A percentile compares a stretch with the other conserved stretches of the same genome.
Evolutionary conservation across 2,329 filamentous ascomycete genomes (phyloP).

Genomic region (Aureobasidium sp.): DNA sequence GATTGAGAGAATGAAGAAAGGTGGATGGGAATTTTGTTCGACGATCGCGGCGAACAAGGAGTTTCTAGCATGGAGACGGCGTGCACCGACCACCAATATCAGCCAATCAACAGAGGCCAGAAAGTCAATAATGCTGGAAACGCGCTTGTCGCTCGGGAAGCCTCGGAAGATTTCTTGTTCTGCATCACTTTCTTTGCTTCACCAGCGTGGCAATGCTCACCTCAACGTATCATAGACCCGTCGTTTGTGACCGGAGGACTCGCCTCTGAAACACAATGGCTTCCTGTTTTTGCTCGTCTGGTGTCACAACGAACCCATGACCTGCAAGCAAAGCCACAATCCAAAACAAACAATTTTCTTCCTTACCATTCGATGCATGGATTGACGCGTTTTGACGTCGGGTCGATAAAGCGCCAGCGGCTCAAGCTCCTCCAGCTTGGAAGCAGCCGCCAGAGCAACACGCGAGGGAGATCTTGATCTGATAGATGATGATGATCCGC

Average conservation of each 20-base stretch:
- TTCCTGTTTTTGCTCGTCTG: not conserved
- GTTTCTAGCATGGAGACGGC: not conserved
- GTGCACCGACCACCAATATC: not conserved
- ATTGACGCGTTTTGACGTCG: slow-evolving; percentile 6
- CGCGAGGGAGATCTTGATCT: slow-evolving; percentile 2
- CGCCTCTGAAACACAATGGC: not conserved
- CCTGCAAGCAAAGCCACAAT: not conserved
- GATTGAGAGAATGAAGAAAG: not conserved
- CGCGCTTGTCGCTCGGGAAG: not conserved
- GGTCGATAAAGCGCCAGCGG: not conserved
- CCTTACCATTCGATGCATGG: not conserved
- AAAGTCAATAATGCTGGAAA: slow-evolving; percentile 7
- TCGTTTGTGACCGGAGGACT: not conserved
- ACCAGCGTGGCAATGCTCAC: not conserved
- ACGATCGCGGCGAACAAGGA: slow-evolving; percentile 6
- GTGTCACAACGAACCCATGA: not conserved
- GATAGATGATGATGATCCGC: not conserved
- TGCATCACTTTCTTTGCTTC: not conserved
- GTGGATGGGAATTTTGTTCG: slow-evolving; percentile 15
- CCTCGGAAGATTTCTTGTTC: slow-evolving; percentile 4
- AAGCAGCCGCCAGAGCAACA: not conserved
- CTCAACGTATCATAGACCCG: slow-evolving; percentile 6
- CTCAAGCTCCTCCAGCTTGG: not conserved
- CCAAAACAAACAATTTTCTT: not conserved
- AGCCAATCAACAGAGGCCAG: not conserved